A percentile compares a stretch with the other conserved stretches of the same genome.
Conservation (phyloP, 306 rosid genomes). For the Cyamopsis tetragonoloba region DNA sequence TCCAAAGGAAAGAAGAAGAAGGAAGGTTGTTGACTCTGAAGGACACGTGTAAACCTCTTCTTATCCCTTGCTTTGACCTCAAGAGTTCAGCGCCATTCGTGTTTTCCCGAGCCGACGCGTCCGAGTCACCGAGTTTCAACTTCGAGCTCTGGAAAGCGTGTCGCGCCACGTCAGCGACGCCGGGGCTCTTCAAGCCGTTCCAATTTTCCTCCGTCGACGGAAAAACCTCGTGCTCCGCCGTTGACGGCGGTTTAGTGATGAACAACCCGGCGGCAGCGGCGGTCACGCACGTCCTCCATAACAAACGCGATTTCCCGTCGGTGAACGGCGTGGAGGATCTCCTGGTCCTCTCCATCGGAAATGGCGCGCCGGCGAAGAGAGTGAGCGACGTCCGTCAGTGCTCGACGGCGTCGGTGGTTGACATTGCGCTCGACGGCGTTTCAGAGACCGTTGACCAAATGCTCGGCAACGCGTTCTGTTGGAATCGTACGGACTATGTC, state of each 20-base stretch:
- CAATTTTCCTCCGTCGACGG: slow-evolving; percentile 66
- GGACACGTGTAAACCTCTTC: slow-evolving; percentile 86
- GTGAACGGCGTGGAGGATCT: slow-evolving; percentile 85
- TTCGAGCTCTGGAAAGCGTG: slow-evolving; percentile 90
- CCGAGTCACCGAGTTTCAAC: slow-evolving; percentile 82
- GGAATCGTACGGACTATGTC: slow-evolving; percentile 85
- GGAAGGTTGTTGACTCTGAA: slow-evolving; percentile 55
- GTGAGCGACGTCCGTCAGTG: slow-evolving; percentile 37
- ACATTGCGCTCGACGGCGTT: slow-evolving; percentile 87
- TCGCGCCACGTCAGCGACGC: slow-evolving; percentile 86
- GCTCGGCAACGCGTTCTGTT: slow-evolving; percentile 94
- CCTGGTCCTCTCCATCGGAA: slow-evolving; percentile 68
- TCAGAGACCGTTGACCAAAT: slow-evolving; percentile 93
- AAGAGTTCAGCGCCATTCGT: slow-evolving; percentile 92
- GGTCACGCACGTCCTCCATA: slow-evolving; percentile 84
- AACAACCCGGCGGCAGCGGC: slow-evolving; percentile 92
- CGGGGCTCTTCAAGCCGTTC: slow-evolving; percentile 64
- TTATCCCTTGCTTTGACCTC: slow-evolving; percentile 89
- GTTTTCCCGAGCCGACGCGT: slow-evolving; percentile 93
- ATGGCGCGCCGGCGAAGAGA: slow-evolving; percentile 46
- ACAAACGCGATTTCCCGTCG: slow-evolving; percentile 85
- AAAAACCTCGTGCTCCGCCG: slow-evolving; percentile 72
- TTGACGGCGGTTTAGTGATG: slow-evolving; percentile 92
- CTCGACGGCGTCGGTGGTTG: slow-evolving; percentile 63
- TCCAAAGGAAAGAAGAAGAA: slow-evolving; percentile 44